These are phyloP conservation scores for Cryptosporidium tyzzeri DNA, from an alignment of 169 alveolate species.

Conservation along the genomic window DNA sequence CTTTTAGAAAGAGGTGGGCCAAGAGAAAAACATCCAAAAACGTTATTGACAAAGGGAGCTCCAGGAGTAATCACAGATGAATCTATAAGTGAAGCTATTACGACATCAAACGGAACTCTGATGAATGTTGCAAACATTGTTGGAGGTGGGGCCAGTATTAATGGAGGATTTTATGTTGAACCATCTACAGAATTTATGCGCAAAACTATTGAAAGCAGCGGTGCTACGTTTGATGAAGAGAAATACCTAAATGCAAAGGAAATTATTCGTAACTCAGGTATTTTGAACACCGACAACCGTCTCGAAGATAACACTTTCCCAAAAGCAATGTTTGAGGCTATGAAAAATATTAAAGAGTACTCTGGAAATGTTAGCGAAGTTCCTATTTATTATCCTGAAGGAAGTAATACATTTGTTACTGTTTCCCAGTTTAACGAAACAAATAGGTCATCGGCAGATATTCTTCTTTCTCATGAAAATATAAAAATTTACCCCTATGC, in stretches of 20 bases:
- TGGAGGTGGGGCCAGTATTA: conserved; percentile 76
- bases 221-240: conserved; percentile 48
- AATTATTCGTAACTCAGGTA: conserved; percentile 45
- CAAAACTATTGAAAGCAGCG: conserved; percentile 65
- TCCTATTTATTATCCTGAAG: conserved; percentile 41
- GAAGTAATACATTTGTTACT: conserved; percentile 44
- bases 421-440: conserved; percentile 65
- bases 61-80: conserved; percentile 73
- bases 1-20: conserved; percentile 74
- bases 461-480: conserved; percentile 66
- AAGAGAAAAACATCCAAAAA: conserved; percentile 56
- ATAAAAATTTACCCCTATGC: conserved; percentile 57
- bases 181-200: conserved; percentile 65
- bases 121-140: conserved; percentile 69
- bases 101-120: conserved; percentile 68
- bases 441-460: conserved; percentile 61
- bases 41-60: conserved; percentile 50
- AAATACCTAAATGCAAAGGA: conserved; percentile 43
- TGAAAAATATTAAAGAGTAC: conserved; percentile 34
- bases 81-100: conserved; percentile 70
- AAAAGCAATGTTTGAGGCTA: conserved; percentile 37
- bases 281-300: conserved; percentile 24
- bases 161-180: conserved; percentile 73
- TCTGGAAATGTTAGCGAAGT: conserved; percentile 20
- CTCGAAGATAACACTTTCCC: conserved; percentile 30